Percentiles rank a stretch among this genome's conserved stretches.
Evolutionary conservation across 2,329 filamentous ascomycete genomes (phyloP).

Genomic region (Lecanosticta acicola): DNA sequence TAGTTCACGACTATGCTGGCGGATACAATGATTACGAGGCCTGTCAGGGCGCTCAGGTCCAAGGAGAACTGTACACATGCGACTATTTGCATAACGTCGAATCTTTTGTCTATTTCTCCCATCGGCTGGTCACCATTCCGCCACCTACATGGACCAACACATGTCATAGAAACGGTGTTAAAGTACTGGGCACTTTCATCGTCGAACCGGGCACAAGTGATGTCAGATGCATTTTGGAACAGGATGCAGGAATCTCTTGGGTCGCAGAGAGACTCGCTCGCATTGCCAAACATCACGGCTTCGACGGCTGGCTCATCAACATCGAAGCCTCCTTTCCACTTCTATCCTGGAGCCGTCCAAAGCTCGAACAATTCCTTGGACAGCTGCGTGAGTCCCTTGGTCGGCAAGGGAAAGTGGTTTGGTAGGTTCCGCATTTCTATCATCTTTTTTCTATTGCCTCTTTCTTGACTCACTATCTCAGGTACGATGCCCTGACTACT

Average conservation of each 20-base stretch:
- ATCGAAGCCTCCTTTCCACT: slow-evolving; percentile 41
- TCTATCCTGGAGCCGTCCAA: slow-evolving; percentile 27
- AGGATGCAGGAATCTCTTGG: slow-evolving; percentile 8
- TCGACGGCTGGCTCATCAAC: slow-evolving; percentile 46
- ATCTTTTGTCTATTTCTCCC: slow-evolving; percentile 46
- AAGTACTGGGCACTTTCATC: slow-evolving; percentile 40
- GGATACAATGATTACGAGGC: slow-evolving; percentile 43
- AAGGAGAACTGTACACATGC: slow-evolving; percentile 36
- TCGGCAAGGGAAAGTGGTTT: slow-evolving; percentile 32
- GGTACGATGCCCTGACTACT: slow-evolving; percentile 44
- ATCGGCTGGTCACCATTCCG: slow-evolving; percentile 42
- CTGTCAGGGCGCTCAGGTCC: slow-evolving; percentile 28
- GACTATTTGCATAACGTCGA: slow-evolving; percentile 42
- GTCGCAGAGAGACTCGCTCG: slow-evolving; percentile 36
- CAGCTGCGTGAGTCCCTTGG: slow-evolving; percentile 34
- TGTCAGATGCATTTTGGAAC: slow-evolving; percentile 29
- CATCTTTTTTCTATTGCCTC: background rate
- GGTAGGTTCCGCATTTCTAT: slow-evolving; percentile 31
- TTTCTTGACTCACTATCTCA: slow-evolving; percentile 18
- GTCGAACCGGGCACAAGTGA: slow-evolving; percentile 38
- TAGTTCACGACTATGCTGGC: slow-evolving; percentile 39
- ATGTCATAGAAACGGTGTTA: slow-evolving; percentile 44
- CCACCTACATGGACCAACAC: slow-evolving; percentile 44
- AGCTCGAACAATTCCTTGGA: slow-evolving; percentile 35
- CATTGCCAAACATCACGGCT: slow-evolving; percentile 39